Evolutionary conservation across 495 filamentous ascomycete species (phyloP).

Genomic region (Aspergillus kassunensis): DNA sequence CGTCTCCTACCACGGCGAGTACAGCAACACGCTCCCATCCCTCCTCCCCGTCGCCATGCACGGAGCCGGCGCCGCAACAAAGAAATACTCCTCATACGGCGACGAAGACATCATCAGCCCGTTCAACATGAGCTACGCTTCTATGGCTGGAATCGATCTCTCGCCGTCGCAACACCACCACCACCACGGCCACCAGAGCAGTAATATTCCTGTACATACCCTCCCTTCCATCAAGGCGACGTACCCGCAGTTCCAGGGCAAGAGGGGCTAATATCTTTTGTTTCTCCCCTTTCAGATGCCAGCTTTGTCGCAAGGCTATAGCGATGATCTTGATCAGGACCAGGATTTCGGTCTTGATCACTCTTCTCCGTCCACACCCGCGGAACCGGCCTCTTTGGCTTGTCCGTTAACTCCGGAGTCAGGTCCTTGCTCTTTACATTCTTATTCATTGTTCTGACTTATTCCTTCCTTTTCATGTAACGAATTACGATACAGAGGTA

Average conservation of each 20-base stretch:
- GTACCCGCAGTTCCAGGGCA: slow-evolving; percentile 20
- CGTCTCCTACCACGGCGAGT: slow-evolving; percentile 54
- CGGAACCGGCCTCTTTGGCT: slow-evolving; percentile 30
- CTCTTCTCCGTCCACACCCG: slow-evolving; percentile 47
- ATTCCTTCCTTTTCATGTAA: slow-evolving; percentile 5
- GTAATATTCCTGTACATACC: slow-evolving; percentile 40
- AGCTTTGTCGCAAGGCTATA: slow-evolving; percentile 76
- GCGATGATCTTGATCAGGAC: too few relatives aligned
- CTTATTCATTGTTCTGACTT: slow-evolving; percentile 15
- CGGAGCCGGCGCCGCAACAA: slow-evolving; percentile 46
- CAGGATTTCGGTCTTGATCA: too few relatives aligned
- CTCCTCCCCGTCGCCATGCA: slow-evolving; percentile 60
- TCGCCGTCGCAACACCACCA: slow-evolving; percentile 31
- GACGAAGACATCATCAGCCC: slow-evolving; percentile 68
- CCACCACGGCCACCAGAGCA: slow-evolving; percentile 23
- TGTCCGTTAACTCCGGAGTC: slow-evolving; percentile 41
- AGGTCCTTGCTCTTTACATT: slow-evolving; percentile 31
- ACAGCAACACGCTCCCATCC: slow-evolving; percentile 56
- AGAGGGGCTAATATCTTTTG: slow-evolving; percentile 19
- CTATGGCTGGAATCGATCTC: slow-evolving; percentile 72
- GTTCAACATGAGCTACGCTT: slow-evolving; percentile 71
- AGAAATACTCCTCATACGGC: slow-evolving; percentile 33
- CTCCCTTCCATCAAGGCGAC: slow-evolving; percentile 50
- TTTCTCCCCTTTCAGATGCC: slow-evolving; percentile 62
- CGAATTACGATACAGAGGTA: not conserved